Conservation (phyloP, 2,329 filamentous ascomycete species). For the Fusarium beomiforme region DNA sequence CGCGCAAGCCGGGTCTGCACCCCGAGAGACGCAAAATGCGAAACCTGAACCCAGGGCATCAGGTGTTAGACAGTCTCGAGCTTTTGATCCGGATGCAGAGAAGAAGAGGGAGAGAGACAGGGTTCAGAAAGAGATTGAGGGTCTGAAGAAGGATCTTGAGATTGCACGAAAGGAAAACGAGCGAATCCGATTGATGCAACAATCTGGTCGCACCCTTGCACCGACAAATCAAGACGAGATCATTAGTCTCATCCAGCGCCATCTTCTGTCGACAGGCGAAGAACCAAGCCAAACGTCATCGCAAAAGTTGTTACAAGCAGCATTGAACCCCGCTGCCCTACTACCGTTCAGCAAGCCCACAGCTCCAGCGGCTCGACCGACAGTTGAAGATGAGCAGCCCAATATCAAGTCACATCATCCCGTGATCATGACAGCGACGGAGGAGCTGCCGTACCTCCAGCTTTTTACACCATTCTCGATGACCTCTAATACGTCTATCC, state of each 20-base stretch:
- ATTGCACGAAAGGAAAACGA: constrained; percentile 68
- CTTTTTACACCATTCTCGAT: constrained; percentile 76
- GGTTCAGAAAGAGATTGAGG: constrained; percentile 64
- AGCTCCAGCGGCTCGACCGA: constrained; percentile 35
- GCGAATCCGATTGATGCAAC: constrained; percentile 56
- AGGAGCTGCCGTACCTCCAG: constrained; percentile 75
- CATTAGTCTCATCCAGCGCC: constrained; percentile 51
- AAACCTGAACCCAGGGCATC: neutral
- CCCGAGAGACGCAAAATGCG: neutral
- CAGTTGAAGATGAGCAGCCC: constrained; percentile 48
- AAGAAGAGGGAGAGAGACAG: constrained; percentile 64
- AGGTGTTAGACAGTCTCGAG: constrained; percentile 1
- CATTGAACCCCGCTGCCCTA: constrained; percentile 61
- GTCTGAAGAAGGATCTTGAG: constrained; percentile 67
- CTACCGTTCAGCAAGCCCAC: constrained; percentile 59
- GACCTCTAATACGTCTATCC: constrained; percentile 61
- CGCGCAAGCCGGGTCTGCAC: neutral
- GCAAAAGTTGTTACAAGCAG: constrained; percentile 58
- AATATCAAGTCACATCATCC: constrained; percentile 71
- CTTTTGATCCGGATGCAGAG: constrained; percentile 53
- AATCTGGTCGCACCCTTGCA: constrained; percentile 51
- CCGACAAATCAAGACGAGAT: constrained; percentile 51
- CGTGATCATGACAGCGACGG: constrained; percentile 66
- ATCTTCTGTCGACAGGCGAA: constrained; percentile 52
- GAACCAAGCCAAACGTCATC: constrained; percentile 44